Evolutionary conservation across 306 rosid species (phyloP).

Genomic region (Vicia sativa): DNA sequence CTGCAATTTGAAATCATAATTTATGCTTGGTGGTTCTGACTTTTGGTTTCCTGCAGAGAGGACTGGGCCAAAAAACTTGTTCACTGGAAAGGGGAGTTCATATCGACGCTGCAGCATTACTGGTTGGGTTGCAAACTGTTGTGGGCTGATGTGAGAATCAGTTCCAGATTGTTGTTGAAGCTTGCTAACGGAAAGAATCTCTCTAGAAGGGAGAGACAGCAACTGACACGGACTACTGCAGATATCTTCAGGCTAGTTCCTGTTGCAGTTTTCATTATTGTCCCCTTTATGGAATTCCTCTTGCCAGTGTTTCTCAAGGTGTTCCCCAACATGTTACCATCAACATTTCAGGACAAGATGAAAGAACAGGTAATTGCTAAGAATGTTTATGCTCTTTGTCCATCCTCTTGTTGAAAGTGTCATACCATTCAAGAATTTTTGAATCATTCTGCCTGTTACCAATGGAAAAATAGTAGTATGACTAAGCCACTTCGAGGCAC

Average conservation of each 20-base stretch:
- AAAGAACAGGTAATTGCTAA: constrained; percentile 73
- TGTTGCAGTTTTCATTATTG: constrained; percentile 77
- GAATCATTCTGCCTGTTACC: constrained; percentile 25
- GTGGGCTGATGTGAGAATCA: constrained; percentile 80
- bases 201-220: constrained; percentile 91
- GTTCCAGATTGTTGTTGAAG: constrained; percentile 78
- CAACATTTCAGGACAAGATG: constrained; percentile 95
- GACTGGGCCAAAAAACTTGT: constrained; percentile 91
- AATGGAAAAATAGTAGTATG: constrained; percentile 23
- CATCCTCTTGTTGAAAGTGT: constrained; percentile 21
- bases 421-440: constrained; percentile 12
- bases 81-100: constrained; percentile 79
- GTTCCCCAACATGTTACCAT: constrained; percentile 98
- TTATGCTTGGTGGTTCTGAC: not conserved
- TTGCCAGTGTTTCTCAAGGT: constrained; percentile 81
- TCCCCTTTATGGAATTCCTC: constrained; percentile 91
- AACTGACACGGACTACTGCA: constrained; percentile 83
- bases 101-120: constrained; percentile 82
- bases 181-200: constrained; percentile 93
- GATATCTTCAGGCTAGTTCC: constrained; percentile 95
- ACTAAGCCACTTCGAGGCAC: constrained; percentile 20
- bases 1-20: constrained; percentile 10
- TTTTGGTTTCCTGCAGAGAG: constrained; percentile 57
- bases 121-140: constrained; percentile 89
- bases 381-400: constrained; percentile 14